These are phyloP conservation scores for Gossypium schwendimanii DNA, from an alignment of 441 rosid genomes.

Conservation along the genomic window DNA sequence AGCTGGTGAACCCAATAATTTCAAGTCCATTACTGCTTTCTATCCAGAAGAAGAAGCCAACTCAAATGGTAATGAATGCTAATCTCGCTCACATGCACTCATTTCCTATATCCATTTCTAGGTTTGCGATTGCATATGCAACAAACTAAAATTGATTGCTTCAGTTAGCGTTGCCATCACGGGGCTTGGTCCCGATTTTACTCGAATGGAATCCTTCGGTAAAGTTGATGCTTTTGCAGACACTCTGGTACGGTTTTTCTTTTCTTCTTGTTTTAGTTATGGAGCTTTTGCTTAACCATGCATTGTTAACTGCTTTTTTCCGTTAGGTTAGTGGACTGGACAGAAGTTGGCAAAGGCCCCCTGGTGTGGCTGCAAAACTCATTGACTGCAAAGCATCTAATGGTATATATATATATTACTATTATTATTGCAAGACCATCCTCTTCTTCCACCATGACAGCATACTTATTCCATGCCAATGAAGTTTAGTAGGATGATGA, in stretches of 20 bases:
- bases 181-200: constrained; percentile 88
- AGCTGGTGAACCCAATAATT: constrained; percentile 57
- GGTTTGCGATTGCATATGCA: neutral
- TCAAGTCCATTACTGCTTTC: constrained; percentile 83
- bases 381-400: constrained; percentile 56
- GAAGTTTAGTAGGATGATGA: no score
- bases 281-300: neutral
- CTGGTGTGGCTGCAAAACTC: constrained; percentile 80
- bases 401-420: constrained; percentile 29
- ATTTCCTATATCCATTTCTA: neutral
- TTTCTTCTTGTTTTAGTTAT: neutral
- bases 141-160: neutral
- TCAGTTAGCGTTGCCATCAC: constrained; percentile 69
- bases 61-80: constrained; percentile 48
- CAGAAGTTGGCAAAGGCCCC: constrained; percentile 86
- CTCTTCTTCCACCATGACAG: neutral
- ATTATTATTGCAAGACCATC: neutral
- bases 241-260: constrained; percentile 42
- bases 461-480: no score
- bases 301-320: neutral
- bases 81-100: neutral
- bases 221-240: constrained; percentile 90
- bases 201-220: constrained; percentile 88
- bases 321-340: constrained; percentile 78
- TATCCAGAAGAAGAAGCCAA: constrained; percentile 49